Evolutionary conservation across 169 alveolate species (phyloP), one percentile per base, ranked within the genome.

Genomic region (Perkinsus chesapeaki): DNA sequence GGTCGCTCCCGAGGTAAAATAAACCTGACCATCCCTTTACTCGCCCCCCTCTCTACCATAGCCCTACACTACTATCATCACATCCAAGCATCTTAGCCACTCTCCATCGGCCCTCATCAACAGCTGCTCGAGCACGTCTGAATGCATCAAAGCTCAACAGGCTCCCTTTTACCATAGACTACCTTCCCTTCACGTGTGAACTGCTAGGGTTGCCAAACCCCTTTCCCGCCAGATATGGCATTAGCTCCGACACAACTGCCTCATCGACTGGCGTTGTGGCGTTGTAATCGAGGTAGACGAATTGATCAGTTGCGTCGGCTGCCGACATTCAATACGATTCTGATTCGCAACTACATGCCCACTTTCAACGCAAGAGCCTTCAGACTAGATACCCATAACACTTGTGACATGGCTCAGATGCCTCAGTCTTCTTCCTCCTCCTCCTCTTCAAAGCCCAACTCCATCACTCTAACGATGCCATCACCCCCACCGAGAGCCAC

Each of bases 401-500:
- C n/a, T n/a, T n/a, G n/a, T n/a, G n/a, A n/a, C n/a, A n/a, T n/a
- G n/a, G n/a, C n/a, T n/a, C n/a, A n/a, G 82, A 16, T 1, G 60
- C 1, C 82, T 60, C 31, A 60, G 7, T 1, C 12, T 27, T 5
- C 82, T 16, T 23, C 82, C 12, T 23, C 82, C 23, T 16, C 82
- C 7, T 60, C 31, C 3, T 60, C 82, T 60, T 60, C 92, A 91
- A 20, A 60, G 23, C 82, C 82, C 7, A 60, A 20, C 23, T 73
- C 73, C 82, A 94, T 39, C 39, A 94, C 91, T 39, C 95, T 10
- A 31, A 73, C 82, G 19, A 36, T 39, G n/a, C 95, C 95, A 31
- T 94, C 95, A n/a, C 93, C 94, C 36, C 94, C 92, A 7, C 94
- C 95, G 48, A 94, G 23, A 0, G 95, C 95, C 82, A 92, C 94